Base-by-base conservation (phyloP, 495 filamentous ascomycete genomes). In the Aspergillus affinis region DNA sequence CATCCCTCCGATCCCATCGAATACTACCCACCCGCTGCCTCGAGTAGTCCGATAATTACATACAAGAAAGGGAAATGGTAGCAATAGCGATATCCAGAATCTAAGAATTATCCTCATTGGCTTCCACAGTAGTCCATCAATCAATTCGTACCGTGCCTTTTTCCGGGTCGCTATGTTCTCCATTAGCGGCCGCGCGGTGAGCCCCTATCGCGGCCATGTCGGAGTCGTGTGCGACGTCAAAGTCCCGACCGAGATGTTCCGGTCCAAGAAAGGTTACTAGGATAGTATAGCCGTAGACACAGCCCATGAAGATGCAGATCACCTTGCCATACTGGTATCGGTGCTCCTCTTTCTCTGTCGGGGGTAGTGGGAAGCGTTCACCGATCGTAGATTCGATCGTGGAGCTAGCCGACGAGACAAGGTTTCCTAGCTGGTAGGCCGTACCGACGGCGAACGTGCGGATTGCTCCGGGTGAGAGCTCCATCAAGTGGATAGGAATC, bases 301-400 rank as follows among this genome's bases (percentile, higher is more conserved):
- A 93, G 3, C 84, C 93, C 90, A 96, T 91, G 71, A 96, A 93
- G 65, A 97, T 94, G 59, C 89, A 91, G 63, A 97, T 93, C 4
- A 97, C 92, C 61, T 89, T 89, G 13, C 93, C 92, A 55, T 96
- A 97, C 51, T 91, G 75, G 69, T 93, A 96, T 27, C 91, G 76
- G 6, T 77, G 76, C 47, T 64, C 19, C 0, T 57, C 65, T 19
- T 72, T 72, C 12, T 77, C 67, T 2, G 80, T 80, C 0, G 81
- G 78, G 6, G 87, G 82, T 3, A 97, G 77, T 0, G 90, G 90
- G 73, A 94, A 96, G 5, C 84, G 80, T 73, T 92, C 82, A 44
- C 92, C 91, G 61, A 93, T 88, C 0, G 86, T 92, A 1, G 89
- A 83, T 66, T 96, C 90, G 67, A 96, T 96, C 13, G 91, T 96